Conservation (phyloP, 177 flowering plant species). For the Vitis hybrid region DNA sequence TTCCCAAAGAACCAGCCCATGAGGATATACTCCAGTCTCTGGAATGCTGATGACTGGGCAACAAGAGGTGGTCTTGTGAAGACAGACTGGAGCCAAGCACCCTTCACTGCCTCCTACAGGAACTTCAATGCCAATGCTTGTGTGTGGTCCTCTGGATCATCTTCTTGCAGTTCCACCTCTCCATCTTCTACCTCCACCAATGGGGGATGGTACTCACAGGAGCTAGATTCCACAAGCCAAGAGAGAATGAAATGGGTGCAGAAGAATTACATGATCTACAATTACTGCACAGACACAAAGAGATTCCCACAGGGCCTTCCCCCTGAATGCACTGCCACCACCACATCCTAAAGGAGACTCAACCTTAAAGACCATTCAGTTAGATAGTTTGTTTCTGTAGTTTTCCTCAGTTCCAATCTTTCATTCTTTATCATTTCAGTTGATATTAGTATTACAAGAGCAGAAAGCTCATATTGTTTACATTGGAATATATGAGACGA, state of each 20-base stretch:
- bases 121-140: constrained; percentile 21
- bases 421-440: no score
- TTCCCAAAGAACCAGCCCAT: constrained; percentile 47
- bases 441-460: no score
- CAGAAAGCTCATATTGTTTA: no score
- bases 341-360: neutral
- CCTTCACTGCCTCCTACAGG: constrained; percentile 34
- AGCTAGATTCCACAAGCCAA: constrained; percentile 25
- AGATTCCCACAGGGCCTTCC: constrained; percentile 50
- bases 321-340: constrained; percentile 28
- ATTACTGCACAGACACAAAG: constrained; percentile 42
- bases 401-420: no score
- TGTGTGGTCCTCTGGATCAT: constrained; percentile 15
- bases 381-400: neutral
- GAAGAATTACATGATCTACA: constrained; percentile 48
- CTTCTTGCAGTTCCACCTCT: constrained; percentile 10
- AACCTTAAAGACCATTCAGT: neutral
- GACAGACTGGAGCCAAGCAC: constrained; percentile 45
- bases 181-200: constrained; percentile 1
- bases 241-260: constrained; percentile 37
- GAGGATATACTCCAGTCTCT: constrained; percentile 48
- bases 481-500: no score
- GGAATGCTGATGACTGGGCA: constrained; percentile 57
- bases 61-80: constrained; percentile 47
- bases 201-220: constrained; percentile 13